Evolutionary conservation across 495 filamentous ascomycete genomes (phyloP).

Genomic region (Hyphodiscus hymeniophilus): DNA sequence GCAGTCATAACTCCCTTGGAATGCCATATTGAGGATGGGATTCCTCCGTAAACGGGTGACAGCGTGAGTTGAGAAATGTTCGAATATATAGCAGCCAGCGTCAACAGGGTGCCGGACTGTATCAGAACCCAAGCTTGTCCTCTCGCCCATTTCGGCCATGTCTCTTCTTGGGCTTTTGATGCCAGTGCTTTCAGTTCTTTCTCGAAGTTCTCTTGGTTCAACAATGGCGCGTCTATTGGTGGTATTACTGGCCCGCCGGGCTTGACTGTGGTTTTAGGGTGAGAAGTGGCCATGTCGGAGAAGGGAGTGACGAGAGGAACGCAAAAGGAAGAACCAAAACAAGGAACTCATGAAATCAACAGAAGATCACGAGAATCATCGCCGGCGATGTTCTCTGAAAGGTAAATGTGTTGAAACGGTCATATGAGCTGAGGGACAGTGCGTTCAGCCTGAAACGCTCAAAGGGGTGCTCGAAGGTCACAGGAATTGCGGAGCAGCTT

Average conservation of each 20-base stretch:
- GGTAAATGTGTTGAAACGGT: conserved; percentile 12
- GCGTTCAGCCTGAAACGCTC: conserved; percentile 19
- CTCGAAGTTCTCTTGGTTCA: conserved; percentile 41
- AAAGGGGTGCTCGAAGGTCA: not conserved
- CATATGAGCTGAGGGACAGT: conserved; percentile 9
- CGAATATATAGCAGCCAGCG: conserved; percentile 64
- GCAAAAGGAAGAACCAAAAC: not conserved
- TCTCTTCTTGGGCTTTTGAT: conserved; percentile 40
- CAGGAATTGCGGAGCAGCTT: not conserved
- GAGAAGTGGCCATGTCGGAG: conserved; percentile 4
- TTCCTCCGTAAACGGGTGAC: conserved; percentile 78
- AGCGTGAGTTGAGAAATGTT: conserved; percentile 66
- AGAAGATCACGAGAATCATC: not conserved
- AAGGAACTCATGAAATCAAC: not conserved
- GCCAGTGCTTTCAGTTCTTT: conserved; percentile 41
- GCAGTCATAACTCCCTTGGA: conserved; percentile 52
- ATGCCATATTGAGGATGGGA: conserved; percentile 67
- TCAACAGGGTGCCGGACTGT: conserved; percentile 42
- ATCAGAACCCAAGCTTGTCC: conserved; percentile 20
- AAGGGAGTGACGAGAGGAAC: not conserved
- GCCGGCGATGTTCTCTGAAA: not conserved
- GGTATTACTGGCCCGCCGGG: conserved; percentile 6
- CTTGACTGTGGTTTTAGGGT: conserved; percentile 4
- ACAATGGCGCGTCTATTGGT: conserved; percentile 7
- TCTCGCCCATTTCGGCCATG: conserved; percentile 24